Evolutionary conservation across 1,284 basidiomycete genomes (phyloP).

Genomic region (Porodaedalea pini): DNA sequence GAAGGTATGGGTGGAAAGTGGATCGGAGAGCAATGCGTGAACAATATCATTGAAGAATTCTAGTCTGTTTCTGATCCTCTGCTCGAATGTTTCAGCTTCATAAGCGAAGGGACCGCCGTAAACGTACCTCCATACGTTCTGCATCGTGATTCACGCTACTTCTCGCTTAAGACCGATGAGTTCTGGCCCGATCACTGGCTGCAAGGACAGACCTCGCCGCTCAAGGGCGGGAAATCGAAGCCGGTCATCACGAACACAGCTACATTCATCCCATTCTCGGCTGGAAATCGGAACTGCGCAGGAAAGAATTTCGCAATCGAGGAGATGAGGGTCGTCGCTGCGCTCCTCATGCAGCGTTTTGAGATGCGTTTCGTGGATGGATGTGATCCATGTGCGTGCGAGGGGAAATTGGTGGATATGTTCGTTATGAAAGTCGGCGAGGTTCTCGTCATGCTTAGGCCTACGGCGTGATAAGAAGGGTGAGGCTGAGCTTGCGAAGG

Average conservation of each 20-base stretch:
- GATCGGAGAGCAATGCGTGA: conserved; percentile 17
- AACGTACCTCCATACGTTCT: conserved; percentile 46
- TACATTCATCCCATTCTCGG: conserved; percentile 37
- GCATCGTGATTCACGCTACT: conserved; percentile 41
- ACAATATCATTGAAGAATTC: not conserved
- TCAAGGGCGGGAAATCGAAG: no score
- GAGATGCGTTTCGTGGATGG: no score
- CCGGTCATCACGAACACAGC: conserved; percentile 34
- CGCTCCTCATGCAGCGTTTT: conserved; percentile 30
- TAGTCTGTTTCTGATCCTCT: not conserved
- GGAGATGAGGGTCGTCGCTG: conserved; percentile 30
- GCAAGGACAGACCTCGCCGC: no score
- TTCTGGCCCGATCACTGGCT: conserved; percentile 46
- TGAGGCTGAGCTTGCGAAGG: no score
- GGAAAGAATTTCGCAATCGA: conserved; percentile 32
- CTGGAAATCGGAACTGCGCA: no score
- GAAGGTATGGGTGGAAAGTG: conserved; percentile 17
- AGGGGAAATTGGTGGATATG: no score
- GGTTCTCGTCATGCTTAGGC: no score
- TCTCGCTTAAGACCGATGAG: conserved; percentile 35
- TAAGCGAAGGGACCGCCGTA: conserved; percentile 48
- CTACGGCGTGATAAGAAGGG: no score
- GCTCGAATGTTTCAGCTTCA: conserved; percentile 36
- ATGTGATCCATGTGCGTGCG: no score
- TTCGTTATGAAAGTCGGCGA: no score